Conservation (phyloP, 148 eudicot genomes). For the Selenicereus undatus region DNA sequence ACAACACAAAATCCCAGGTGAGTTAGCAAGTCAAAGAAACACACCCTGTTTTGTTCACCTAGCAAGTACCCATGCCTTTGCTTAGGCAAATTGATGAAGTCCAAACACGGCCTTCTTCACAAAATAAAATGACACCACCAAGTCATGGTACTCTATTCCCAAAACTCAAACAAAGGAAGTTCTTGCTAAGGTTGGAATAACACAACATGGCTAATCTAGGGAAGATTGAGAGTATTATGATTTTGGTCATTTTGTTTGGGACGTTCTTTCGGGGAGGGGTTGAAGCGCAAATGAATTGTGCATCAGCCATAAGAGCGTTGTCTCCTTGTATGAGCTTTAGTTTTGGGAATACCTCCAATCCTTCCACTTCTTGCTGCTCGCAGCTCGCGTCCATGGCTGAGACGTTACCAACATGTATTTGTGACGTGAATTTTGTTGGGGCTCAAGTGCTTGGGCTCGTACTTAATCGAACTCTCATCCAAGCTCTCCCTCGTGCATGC, state of each 20-base stretch:
- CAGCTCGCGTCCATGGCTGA: constrained; percentile 36
- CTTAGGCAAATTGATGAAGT: neutral
- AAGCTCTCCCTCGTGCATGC: constrained; percentile 25
- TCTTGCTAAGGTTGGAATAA: neutral
- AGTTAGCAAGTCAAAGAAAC: constrained; percentile 10
- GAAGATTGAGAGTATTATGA: neutral
- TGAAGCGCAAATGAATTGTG: constrained; percentile 26
- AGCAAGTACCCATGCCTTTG: neutral
- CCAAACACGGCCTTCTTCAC: neutral
- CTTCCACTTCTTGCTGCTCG: constrained; percentile 48
- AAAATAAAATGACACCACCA: neutral
- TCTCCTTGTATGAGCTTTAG: constrained; percentile 41
- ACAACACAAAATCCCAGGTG: neutral
- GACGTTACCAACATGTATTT: constrained; percentile 46
- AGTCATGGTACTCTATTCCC: neutral
- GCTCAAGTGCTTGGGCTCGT: constrained; percentile 19
- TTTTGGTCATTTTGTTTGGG: neutral
- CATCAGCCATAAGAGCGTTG: constrained; percentile 23
- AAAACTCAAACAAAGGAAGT: neutral
- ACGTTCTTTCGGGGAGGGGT: neutral
- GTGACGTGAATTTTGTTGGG: constrained; percentile 40
- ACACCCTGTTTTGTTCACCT: constrained; percentile 16
- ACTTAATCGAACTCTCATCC: constrained; percentile 17
- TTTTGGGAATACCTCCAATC: constrained; percentile 31
- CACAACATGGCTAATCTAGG: constrained; percentile 10